Conservation (phyloP, 2,329 filamentous ascomycete genomes). For the Neonectria magnoliae region DNA sequence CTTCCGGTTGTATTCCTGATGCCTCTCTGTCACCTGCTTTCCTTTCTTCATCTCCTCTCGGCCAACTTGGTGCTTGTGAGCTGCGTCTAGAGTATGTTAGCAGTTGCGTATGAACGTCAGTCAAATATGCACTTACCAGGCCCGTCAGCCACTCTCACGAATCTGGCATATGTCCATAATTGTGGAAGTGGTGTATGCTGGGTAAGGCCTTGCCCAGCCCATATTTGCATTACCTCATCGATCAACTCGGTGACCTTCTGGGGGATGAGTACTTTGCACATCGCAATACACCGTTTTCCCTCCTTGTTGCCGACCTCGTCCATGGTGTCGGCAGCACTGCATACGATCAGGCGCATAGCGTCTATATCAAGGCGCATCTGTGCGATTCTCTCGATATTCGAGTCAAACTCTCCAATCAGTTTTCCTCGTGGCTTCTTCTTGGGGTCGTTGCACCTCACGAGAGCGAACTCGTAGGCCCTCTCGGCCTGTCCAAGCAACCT, state of each 20-base stretch:
- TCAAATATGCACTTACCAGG: conserved; percentile 52
- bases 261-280: conserved; percentile 89
- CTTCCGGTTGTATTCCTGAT: conserved; percentile 69
- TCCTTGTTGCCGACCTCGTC: conserved; percentile 85
- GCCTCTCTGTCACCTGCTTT: conserved; percentile 64
- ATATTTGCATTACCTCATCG: conserved; percentile 90
- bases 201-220: conserved; percentile 84
- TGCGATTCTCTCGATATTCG: conserved; percentile 90
- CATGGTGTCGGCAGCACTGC: conserved; percentile 90
- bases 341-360: conserved; percentile 81
- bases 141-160: conserved; percentile 83
- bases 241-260: conserved; percentile 81
- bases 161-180: conserved; percentile 79
- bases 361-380: conserved; percentile 90
- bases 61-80: conserved; percentile 80
- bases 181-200: conserved; percentile 84
- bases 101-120: background rate
- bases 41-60: conserved; percentile 77
- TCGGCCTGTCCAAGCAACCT: conserved; percentile 70
- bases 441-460: conserved; percentile 23
- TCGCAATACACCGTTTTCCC: conserved; percentile 85
- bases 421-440: conserved; percentile 28
- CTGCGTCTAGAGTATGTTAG: conserved; percentile 70
- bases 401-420: conserved; percentile 45
- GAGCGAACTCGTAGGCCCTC: conserved; percentile 20